Conservation (phyloP, 208 protist genomes). For the Leishmania aethiopica region DNA sequence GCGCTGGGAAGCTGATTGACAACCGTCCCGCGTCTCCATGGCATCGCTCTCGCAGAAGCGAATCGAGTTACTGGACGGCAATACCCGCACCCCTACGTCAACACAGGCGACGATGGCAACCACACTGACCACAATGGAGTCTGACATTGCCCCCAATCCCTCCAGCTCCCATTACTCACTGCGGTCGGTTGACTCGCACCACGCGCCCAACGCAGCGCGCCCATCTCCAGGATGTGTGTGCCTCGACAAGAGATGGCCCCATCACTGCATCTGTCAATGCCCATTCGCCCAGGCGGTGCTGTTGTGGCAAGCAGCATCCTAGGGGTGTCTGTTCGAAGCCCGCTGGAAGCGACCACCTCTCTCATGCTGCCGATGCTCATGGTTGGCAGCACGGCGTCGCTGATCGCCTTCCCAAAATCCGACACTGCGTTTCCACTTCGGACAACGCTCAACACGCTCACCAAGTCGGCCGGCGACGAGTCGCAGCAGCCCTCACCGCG, state of each 20-base stretch:
- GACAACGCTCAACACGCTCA: neutral
- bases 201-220: neutral
- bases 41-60: neutral
- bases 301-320: neutral
- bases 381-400: slow-evolving; percentile 17
- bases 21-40: neutral
- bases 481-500: neutral
- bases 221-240: neutral
- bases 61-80: neutral
- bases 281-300: neutral
- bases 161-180: neutral
- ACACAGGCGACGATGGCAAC: neutral
- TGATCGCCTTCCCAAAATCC: neutral
- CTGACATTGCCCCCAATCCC: neutral
- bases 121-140: neutral
- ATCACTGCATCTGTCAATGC: neutral
- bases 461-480: neutral
- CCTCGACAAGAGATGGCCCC: neutral
- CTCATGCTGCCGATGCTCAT: slow-evolving; percentile 20
- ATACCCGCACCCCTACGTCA: neutral
- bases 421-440: slow-evolving; percentile 7
- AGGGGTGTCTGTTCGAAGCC: neutral
- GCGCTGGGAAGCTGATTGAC: neutral
- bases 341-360: neutral
- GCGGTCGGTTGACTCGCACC: neutral